Percentiles rank a stretch among this genome's conserved stretches.
These are phyloP conservation scores for Vitis hybrid DNA, from an alignment of 177 flowering plant species.

Conservation along the genomic window DNA sequence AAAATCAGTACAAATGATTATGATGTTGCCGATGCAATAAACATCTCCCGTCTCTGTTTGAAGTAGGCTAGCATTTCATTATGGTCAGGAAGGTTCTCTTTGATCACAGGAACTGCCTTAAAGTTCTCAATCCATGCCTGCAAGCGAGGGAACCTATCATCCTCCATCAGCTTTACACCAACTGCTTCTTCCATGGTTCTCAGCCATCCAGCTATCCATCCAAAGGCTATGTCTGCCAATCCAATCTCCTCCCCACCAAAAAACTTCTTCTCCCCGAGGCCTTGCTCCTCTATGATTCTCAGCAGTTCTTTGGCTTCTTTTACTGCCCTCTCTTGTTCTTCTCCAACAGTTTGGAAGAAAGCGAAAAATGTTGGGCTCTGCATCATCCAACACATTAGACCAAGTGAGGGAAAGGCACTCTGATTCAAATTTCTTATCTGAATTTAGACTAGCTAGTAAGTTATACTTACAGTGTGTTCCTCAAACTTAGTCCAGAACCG, in stretches of 20 bases:
- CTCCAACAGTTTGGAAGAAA: slow-evolving; percentile 1
- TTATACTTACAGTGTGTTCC: slow-evolving; percentile 18
- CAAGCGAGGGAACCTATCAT: slow-evolving; percentile 20
- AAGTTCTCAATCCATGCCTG: slow-evolving; percentile 20
- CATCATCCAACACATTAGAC: background rate
- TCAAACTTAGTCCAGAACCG: slow-evolving; percentile 26
- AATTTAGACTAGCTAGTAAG: background rate
- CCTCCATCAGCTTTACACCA: slow-evolving; percentile 18
- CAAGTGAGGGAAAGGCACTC: background rate
- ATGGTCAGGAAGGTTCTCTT: slow-evolving; percentile 23
- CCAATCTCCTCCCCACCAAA: slow-evolving; percentile 24
- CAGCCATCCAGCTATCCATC: slow-evolving; percentile 18
- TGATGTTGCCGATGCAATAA: background rate
- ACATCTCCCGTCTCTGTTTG: slow-evolving; percentile 9
- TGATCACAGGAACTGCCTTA: slow-evolving; percentile 18
- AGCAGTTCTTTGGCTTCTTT: slow-evolving; percentile 15
- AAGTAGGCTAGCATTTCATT: slow-evolving; percentile 4
- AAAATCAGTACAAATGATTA: too few relatives aligned
- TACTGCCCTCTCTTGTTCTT: slow-evolving; percentile 19
- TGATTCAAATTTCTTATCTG: too few relatives aligned
- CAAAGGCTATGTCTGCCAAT: slow-evolving; percentile 22
- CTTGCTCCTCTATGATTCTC: slow-evolving; percentile 22
- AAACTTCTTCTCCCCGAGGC: slow-evolving; percentile 27
- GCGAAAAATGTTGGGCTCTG: background rate
- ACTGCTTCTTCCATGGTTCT: slow-evolving; percentile 17